Evolutionary conservation across 768 basidiomycete genomes (phyloP).

Genomic region (Tylopilus balloui): DNA sequence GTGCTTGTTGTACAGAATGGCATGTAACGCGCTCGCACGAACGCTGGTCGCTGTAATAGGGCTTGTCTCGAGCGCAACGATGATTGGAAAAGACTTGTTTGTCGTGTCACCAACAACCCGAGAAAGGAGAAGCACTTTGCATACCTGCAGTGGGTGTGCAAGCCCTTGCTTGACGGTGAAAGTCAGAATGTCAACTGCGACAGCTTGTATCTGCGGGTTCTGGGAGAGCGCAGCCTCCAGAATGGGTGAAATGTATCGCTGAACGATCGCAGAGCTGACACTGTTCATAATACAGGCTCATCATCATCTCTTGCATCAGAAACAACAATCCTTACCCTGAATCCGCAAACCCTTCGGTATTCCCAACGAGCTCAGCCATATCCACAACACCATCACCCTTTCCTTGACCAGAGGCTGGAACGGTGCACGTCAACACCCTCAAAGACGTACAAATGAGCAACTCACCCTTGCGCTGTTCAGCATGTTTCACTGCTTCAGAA

Average conservation of each 20-base stretch:
- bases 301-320: neutral
- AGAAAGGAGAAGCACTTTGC: constrained; percentile 14
- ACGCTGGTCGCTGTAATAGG: constrained; percentile 53
- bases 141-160: constrained; percentile 87
- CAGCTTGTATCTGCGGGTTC: constrained; percentile 64
- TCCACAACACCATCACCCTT: constrained; percentile 50
- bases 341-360: constrained; percentile 93
- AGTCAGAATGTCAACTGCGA: constrained; percentile 85
- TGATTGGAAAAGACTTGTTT: constrained; percentile 78
- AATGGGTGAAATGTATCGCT: constrained; percentile 84
- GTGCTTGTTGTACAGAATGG: constrained; percentile 83
- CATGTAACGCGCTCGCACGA: constrained; percentile 76
- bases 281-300: constrained; percentile 38
- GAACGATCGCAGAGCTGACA: constrained; percentile 90
- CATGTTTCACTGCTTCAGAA: constrained; percentile 76
- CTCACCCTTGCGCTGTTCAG: constrained; percentile 64
- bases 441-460: neutral
- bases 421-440: neutral
- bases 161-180: constrained; percentile 95
- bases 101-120: neutral
- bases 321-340: constrained; percentile 67
- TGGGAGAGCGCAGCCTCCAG: constrained; percentile 75
- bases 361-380: constrained; percentile 93
- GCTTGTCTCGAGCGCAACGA: constrained; percentile 91
- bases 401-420: constrained; percentile 18